Base-by-base conservation (phyloP, 2,329 filamentous ascomycete species). In the Metarhizium album region DNA sequence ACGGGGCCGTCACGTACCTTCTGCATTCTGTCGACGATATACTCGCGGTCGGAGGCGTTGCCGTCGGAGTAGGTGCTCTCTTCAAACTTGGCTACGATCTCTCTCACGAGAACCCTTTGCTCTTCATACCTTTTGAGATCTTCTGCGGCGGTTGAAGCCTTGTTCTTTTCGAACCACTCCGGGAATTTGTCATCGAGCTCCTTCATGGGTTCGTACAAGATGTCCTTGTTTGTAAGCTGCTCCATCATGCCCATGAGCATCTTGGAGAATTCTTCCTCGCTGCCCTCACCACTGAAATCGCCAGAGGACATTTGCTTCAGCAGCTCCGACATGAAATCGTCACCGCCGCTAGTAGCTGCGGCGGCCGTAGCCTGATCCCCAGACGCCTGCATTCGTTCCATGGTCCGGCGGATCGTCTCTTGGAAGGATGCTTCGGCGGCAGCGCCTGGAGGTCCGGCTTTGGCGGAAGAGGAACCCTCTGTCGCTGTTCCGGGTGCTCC, bases 181-280 rank as follows among this genome's bases (percentile, higher is more conserved):
- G 90, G 91, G 63, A 93, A 98, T 68, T 96, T 97, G 49, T 88
- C 85, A 66, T 95, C 74, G 46, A 98, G 74, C 70, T 98, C 93
- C 73, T 95, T 95, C 90, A 98, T 96, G 2, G 93, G 93, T 71
- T 98, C 91, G 65, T 97, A 97, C 47, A 98, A 71, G 55, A 98
- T 96, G 59, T 97, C 93, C 73, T 95, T 97, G 68, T 95, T 95
- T 3, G 93, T 97, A 55, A 98, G 77, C 68, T 98, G 90, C 70
- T 97, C 89, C 91, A 98, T 97, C 89, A 97, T 95, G 49, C 87
- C 87, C 77, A 95, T 82, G 53, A 98, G 79, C 82, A 97, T 89
- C 71, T 95, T 91, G 52, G 88, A 90, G 61, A 97, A 87, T 59
- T 95, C 90, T 60, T 93, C 90, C 51, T 96, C 89, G 47, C 64